Base-by-base conservation (phyloP, 2,329 filamentous ascomycete genomes). In the Blastomyces silverae region DNA sequence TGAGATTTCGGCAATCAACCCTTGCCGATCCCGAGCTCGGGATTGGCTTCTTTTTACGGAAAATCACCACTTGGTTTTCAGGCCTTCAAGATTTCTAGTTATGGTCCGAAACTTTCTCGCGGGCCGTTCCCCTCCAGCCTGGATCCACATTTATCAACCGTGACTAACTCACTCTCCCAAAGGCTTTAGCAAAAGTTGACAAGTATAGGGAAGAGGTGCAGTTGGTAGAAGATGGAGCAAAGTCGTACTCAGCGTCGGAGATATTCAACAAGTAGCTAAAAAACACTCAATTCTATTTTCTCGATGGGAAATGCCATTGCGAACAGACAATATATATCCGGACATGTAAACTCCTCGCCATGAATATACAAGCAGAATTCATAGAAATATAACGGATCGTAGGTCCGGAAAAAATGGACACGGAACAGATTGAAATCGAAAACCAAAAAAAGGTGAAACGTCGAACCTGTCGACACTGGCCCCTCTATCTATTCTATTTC, bases 271-370 rank as follows among this genome's bases (percentile, higher is more conserved):
- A n/a, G 20, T 7, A 46, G 44, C 13, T 44, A 3, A 44, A 44
- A 44, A 46, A 17, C 44, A 46, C 20, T 46, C 17, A 46, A 46
- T 46, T 46, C 44, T 46, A n/a, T 20, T 46, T 46, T 46, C 44
- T 46, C 44, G 15, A 22, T 39, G 17, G 31, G 17, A 57, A 57
- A 57, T 57, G 55, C 17, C 13, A 53, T 28, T 53, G 50, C 25
- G 50, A 53, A 53, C 15, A 53, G 50, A 17, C 15, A 13, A 2
- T 31, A 25, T 31, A 53, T 17, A 15, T 25, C 50, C 25, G 13
- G 25, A 17, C 50, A 53, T 20, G 50, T 20, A 31, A 39, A 57
- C 55, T 57, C 55, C 55, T 57, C 53, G 55, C 55, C 55, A 57
- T n/a, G 31, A 57, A 57, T 13, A 57, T 39, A 22, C 25, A 15